These are phyloP conservation scores for Fraxinus cuspidata DNA, from an alignment of 257 asterid genomes.

Conservation along the genomic window DNA sequence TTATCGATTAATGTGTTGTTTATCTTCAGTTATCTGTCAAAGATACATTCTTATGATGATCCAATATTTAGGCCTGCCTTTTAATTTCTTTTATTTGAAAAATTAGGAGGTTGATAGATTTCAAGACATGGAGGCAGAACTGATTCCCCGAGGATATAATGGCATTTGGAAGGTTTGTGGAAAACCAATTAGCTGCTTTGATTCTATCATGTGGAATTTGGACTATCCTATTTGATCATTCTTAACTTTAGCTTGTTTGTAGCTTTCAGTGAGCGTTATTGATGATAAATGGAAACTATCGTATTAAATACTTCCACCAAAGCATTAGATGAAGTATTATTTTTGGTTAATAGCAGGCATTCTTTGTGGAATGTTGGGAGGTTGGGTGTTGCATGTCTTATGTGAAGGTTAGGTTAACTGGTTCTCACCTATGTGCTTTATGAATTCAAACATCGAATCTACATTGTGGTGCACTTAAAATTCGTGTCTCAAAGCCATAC, in stretches of 20 bases:
- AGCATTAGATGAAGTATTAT: slow-evolving; percentile 10
- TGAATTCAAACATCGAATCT: background rate
- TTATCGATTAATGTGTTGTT: background rate
- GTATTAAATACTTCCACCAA: slow-evolving; percentile 12
- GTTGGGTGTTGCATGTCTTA: background rate
- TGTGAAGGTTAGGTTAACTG: slow-evolving; percentile 1
- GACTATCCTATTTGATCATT: slow-evolving; percentile 14
- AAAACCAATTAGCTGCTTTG: slow-evolving; percentile 26
- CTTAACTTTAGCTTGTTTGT: background rate
- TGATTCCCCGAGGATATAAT: slow-evolving; percentile 71
- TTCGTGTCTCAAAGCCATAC: background rate
- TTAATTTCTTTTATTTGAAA: slow-evolving; percentile 22
- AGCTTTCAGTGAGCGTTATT: background rate
- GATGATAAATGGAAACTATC: background rate
- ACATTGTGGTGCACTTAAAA: background rate
- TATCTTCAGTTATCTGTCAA: slow-evolving; percentile 6
- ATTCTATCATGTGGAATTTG: slow-evolving; percentile 14
- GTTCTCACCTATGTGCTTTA: background rate
- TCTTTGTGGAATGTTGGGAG: slow-evolving; percentile 7
- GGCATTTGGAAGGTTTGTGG: slow-evolving; percentile 92
- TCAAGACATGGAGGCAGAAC: slow-evolving; percentile 72
- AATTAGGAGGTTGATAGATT: slow-evolving; percentile 95
- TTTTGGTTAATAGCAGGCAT: background rate
- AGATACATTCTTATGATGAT: slow-evolving; percentile 10
- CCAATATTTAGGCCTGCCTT: slow-evolving; percentile 18